Base-by-base conservation (phyloP, 306 rosid genomes). In the Hippophae gyantsensis region DNA sequence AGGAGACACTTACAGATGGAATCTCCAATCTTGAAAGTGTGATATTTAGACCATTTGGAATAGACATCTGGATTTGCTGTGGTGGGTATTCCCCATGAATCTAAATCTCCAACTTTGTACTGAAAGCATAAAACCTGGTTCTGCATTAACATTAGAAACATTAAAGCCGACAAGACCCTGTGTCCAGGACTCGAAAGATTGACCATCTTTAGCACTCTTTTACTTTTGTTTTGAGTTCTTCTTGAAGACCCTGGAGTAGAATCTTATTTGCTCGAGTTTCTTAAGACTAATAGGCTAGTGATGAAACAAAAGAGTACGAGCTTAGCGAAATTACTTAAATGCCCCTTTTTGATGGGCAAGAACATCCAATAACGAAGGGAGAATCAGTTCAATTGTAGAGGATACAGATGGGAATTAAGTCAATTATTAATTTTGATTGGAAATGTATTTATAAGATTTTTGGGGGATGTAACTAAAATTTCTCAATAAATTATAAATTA, bases 41-140 rank as follows among this genome's bases (percentile, higher is more conserved):
- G 88, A 56, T 80, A 43, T 68, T 84, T 85, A 45, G 97, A 75
- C 99, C 99, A 92, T 60, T 69, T 69, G 69, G 81, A 38, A 62
- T 88, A 92, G 75, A 86, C 62, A 56, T 73, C 64, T n/a, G 95
- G 78, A 23, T 86, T 82, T 65, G 78, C 47, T 51, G 93, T 73
- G 55, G 86, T 58, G 71, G 99, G 99, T 27, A 82, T 46, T 4
- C 86, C 95, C 99, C 97, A 92, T 55, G 85, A 44, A 70, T 78
- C 82, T 65, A 92, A 81, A 77, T 92, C 99, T 80, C 99, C 99
- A 64, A 92, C 99, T 74, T 86, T 86, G 86, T 81, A 80, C 43
- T 79, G 82, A 43, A 46, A 82, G 74, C 78, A 75, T 3, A 66
- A n/a, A 2, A 84, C 93, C 62, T 56, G 57, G 72, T 81, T 70